These are phyloP conservation scores for Hylodesmum podocarpum DNA, from an alignment of 306 rosid genomes.

Conservation along the genomic window DNA sequence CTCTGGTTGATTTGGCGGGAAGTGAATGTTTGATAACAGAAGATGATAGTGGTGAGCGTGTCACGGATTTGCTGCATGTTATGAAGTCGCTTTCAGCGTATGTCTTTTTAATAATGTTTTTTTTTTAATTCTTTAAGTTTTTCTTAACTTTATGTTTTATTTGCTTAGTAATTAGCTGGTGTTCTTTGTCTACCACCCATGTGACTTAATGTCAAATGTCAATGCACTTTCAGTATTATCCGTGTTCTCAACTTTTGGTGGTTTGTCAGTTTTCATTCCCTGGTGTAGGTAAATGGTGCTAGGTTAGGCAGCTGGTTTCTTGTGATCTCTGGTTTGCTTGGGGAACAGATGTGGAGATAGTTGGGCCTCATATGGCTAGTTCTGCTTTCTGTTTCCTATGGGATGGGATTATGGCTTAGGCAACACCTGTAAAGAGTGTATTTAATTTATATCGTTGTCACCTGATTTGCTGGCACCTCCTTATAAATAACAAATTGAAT, in stretches of 20 bases:
- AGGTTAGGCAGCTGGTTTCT: background rate
- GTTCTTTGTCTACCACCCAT: background rate
- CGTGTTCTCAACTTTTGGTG: conserved; percentile 5
- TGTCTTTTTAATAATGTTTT: conserved; percentile 28
- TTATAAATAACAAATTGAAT: background rate
- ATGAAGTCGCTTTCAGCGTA: conserved; percentile 96
- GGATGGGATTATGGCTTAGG: background rate
- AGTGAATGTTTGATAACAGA: conserved; percentile 79
- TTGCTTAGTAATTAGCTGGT: background rate
- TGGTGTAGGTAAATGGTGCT: conserved; percentile 14
- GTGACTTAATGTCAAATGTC: background rate
- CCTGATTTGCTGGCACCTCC: no score
- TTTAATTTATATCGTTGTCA: no score
- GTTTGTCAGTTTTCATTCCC: conserved; percentile 1
- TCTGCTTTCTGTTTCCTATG: background rate
- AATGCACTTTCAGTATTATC: background rate
- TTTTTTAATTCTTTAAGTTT: background rate
- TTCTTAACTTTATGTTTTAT: conserved; percentile 7
- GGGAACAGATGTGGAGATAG: background rate
- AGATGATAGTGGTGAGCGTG: conserved; percentile 76
- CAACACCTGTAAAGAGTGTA: background rate
- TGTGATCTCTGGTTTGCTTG: conserved; percentile 1
- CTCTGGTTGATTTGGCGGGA: conserved; percentile 88
- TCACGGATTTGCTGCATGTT: conserved; percentile 82
- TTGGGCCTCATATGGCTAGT: background rate